Evolutionary conservation across 2,329 filamentous ascomycete species (phyloP), one percentile per base, ranked within the genome.

Genomic region (Scorias spongiosa): DNA sequence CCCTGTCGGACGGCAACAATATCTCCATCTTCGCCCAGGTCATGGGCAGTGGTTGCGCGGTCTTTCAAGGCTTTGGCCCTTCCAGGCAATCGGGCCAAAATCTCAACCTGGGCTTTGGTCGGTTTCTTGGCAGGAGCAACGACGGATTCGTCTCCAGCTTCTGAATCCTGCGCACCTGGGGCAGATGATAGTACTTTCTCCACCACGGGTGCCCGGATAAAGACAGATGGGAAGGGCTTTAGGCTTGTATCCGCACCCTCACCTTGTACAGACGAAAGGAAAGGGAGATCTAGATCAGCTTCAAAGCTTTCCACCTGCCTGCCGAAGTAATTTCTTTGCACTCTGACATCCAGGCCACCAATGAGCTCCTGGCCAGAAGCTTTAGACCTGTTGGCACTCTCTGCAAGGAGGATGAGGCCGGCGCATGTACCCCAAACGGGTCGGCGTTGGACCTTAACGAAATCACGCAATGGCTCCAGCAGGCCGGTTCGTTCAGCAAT

Each of bases 381-480:
- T 61, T 95, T 96, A 32, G 84, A 87, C 49, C 81, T 76, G 61
- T 89, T 93, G 41, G 87, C 89, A 46, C 82, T 79, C 57, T 94
- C 84, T 2, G 87, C 82, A 41, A 98, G 78, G 41, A 96, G 69
- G 53, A 98, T 95, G 45, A 96, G 74, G 9, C 91, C 91, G 10
- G 91, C 91, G 62, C 91, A 98, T 15, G 91, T 96, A 45, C 91
- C 91, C 89, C 89, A 98, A 18, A 83, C 84, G 10, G 88, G 88
- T 54, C 83, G 87, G 52, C 81, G 77, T 42, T 77, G 68, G 36
- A 84, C 68, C 80, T 94, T 94, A 57, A 96, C 88, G 63, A 94
- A 98, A 29, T 88, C 75, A 43, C 86, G 71, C 48, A 98, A 66
- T 2, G 87, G 87, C 54, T 93, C 85, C 44, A 98, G 66, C 30